Evolutionary conservation across 371 early-diverging fungal species (phyloP), one percentile per base, ranked within the genome.

Genomic region (Mortierella sp.): DNA sequence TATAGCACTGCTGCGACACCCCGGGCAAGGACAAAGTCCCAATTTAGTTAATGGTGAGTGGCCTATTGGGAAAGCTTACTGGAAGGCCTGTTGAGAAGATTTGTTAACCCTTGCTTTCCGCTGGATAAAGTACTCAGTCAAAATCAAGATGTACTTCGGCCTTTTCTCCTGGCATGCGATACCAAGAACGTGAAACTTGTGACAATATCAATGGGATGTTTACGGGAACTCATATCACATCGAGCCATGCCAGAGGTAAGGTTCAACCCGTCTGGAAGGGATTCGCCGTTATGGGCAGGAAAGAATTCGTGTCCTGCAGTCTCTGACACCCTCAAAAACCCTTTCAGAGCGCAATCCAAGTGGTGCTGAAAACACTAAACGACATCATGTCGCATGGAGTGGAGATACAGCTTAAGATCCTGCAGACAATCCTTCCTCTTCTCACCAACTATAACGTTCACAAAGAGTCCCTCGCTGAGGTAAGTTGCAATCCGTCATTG

Each of bases 381-480:
- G 90, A 93, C 54, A 88, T 93, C 28, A 84, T 90, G 47, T 74
- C 81, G 1, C 85, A 86, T 50, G 93, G 93, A 13, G 86, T 91
- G 3, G 98, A 96, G 23, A 88, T 96, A 38, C 98, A 98, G 71
- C 83, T 98, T 50, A 96, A 96, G 67, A 89, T 95, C 23, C 80
- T 98, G 31, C 99, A 98, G 74, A 94, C 93, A 6, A 86, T 97
- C 12, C 74, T 97, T 38, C 96, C 98, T 6, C 82, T 98, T 14
- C 81, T 96, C 41, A 92, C 91, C 21, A 93, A 94, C 63, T 96
- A 95, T 73, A 81, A 84, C 27, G 82, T 83, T 58, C 91, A 90
- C 63, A 95, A 93, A 41, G 92, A 91, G 54, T 86, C 91, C 0
- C 72, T 98, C 26, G 93, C 91, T 16, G 94, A 95, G 82, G 94